Evolutionary conservation across 352 stramenopile species (phyloP).

Genomic region (Thalassiosira exigua): DNA sequence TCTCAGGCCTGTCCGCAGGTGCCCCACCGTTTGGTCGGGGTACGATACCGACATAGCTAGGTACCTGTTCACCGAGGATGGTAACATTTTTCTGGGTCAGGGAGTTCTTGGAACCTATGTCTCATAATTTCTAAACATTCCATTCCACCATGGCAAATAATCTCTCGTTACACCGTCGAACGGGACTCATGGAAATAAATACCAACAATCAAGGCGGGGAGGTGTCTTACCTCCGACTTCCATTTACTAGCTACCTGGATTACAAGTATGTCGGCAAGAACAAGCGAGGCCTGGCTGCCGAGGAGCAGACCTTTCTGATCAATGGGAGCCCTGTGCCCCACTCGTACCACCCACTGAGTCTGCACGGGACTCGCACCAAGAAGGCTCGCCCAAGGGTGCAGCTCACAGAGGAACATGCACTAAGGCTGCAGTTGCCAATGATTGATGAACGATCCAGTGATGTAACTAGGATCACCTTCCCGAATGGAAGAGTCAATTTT

Average conservation of each 20-base stretch:
- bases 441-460: constrained; percentile 20
- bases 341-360: constrained; percentile 6
- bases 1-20: too few relatives aligned
- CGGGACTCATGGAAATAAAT: not conserved
- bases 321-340: constrained; percentile 4
- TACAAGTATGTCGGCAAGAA: constrained; percentile 16
- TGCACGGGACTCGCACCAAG: constrained; percentile 19
- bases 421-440: not conserved
- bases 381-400: constrained; percentile 14
- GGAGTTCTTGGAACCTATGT: not conserved
- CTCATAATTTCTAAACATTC: constrained; percentile 2
- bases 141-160: not conserved
- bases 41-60: too few relatives aligned
- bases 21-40: too few relatives aligned
- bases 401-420: constrained; percentile 9
- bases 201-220: constrained; percentile 8
- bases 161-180: not conserved
- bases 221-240: constrained; percentile 3
- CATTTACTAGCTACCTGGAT: constrained; percentile 3
- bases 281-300: constrained; percentile 6
- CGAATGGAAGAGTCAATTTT: constrained; percentile 26
- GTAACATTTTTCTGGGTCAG: too few relatives aligned
- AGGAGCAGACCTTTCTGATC: constrained; percentile 18
- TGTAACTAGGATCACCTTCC: constrained; percentile 11
- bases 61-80: too few relatives aligned